A percentile compares a stretch with the other conserved stretches of the same genome.
phyloP scores from a whole-genome alignment of 805 yeast genomes.

The Kazachstania martiniae region DNA sequence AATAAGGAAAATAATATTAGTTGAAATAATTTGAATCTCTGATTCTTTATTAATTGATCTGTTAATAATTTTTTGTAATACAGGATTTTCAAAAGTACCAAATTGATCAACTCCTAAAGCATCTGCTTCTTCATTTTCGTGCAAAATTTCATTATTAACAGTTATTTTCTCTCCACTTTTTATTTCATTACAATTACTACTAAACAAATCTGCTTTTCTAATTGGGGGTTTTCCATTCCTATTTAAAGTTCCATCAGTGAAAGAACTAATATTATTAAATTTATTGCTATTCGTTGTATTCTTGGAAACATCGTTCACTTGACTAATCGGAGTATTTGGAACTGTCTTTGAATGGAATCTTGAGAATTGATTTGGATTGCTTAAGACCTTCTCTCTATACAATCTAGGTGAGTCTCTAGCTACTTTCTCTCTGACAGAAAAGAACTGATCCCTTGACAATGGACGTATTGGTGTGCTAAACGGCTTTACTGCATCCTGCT shows the following conservation, averaged over 20 bases:
- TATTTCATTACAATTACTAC: background rate
- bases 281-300: too few species aligned
- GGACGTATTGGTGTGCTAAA: constrained; percentile 2
- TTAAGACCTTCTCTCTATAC: constrained; percentile 14
- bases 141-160: background rate
- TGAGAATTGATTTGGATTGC: too few species aligned
- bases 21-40: constrained; percentile 27
- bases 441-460: constrained; percentile 7
- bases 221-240: too few species aligned
- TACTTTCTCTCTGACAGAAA: constrained; percentile 10
- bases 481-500: too few species aligned
- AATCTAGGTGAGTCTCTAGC: constrained; percentile 22
- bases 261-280: background rate
- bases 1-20: constrained; percentile 26
- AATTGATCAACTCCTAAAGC: constrained; percentile 1
- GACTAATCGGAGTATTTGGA: background rate
- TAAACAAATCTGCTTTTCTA: too few species aligned
- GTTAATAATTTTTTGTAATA: constrained; percentile 20
- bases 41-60: constrained; percentile 34
- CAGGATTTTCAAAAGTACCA: constrained; percentile 25
- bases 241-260: background rate
- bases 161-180: background rate
- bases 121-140: too few species aligned
- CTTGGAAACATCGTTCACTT: background rate
- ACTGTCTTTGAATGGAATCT: too few species aligned